Base-by-base conservation (phyloP, 2,329 filamentous ascomycete genomes). In the Claviceps sp. region DNA sequence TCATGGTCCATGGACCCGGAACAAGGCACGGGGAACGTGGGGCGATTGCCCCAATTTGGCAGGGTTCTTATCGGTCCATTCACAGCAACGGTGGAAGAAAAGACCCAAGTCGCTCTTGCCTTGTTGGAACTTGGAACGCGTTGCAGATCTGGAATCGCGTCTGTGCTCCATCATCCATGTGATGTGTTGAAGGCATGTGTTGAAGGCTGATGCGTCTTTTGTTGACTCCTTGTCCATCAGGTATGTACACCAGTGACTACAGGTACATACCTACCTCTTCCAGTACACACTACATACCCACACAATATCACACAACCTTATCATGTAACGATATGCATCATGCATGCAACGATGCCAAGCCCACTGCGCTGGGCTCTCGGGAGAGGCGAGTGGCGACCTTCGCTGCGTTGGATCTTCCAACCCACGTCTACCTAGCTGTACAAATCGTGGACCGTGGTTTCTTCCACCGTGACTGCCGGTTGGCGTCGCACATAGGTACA, bases 21-120 rank as follows among this genome's bases (percentile, higher is more conserved):
- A 23, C 26, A 29, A 29, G 26, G 17, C 26, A 50, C 40, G 39
- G n/a, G 20, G 29, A 50, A 45, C 47, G 52, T 52, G 52, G 52
- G 52, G 53, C 50, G 26, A 29, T 50, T 50, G 43, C 48, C 50
- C 26, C 17, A 23, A 40, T 29, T 23, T 50, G 52, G 50, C 47
- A 50, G 52, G 52, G 50, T 47, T 47, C 49, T 51, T 50, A 51
- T 50, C 49, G 49, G 36, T 34, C 49, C 49, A 51, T 34, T 51
- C 43, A 51, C 43, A 34, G 36, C 36, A 22, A 40, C 39, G 36
- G 17, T 26, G 17, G 37, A 9, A 26, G 39, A 34, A 22, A 9
- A 43, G 4, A 43, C 14, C 3, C 43, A 26, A 29, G 6, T 45
- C 43, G 16, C 43, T 45, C 23, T 34, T 45, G 11, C 43, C 43